Evolutionary conservation across 2,329 filamentous ascomycete species (phyloP), one percentile per base, ranked within the genome.

Genomic region (Stachybotrys echinatus): DNA sequence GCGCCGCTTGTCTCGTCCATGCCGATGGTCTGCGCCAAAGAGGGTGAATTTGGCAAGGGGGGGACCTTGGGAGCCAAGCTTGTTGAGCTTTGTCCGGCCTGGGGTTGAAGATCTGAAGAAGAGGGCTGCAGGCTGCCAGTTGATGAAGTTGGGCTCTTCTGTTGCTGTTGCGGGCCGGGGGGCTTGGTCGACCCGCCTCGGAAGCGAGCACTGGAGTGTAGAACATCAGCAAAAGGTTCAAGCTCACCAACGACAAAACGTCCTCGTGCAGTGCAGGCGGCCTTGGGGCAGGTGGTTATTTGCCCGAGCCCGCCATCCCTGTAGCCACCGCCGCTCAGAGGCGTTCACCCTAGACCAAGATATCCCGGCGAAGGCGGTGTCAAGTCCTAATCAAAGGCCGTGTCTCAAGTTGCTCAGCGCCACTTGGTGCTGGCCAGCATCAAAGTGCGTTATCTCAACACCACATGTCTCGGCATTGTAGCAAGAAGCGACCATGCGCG

Each of bases 1-100:
- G 68, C 65, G 64, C 76, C 73, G 59, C 70, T 74, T 60, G 78
- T 69, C 60, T 84, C 78, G 61, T 88, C 85, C 73, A 87, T 81
- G 46, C 84, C 81, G 70, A 89, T 84, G 53, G 81, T 83, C 63
- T 84, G 79, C 52, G 82, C 74, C 50, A 87, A 74, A 42, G 82
- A 84, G 50, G 83, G 81, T 52, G 83, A 84, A 62, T 75, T 83
- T 45, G 80, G 79, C 58, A 85, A 70, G 52, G 81, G 81, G 53
- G 82, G 80, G 42, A 84, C 76, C 64, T 77, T 80, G 40, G 80
- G 79, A 51, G 80, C 77, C 54, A 79, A 61, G 59, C 65, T 79
- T 47, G 72, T 65, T 34, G 80, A 74, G 34, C 77, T 74, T 56
- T 80, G 75, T 62, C 68, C 76, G 55, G 69, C 71, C 62, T 77